Percentiles rank a stretch among this genome's conserved stretches.
Evolutionary conservation across 2,329 filamentous ascomycete species (phyloP).

Genomic region (Botrytis galanthina): DNA sequence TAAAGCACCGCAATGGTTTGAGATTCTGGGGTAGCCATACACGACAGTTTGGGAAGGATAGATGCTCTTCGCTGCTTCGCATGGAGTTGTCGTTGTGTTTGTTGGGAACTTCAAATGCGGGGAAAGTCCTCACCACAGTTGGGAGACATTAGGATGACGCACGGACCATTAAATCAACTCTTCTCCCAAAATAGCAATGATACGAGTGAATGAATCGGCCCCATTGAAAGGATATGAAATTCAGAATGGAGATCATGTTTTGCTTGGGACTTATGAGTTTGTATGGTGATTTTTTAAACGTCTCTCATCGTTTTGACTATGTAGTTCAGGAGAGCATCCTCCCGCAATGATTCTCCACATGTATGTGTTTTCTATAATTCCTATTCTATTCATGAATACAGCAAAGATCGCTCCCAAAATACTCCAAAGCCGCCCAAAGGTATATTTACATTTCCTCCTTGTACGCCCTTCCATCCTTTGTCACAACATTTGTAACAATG

Average conservation of each 20-base stretch:
- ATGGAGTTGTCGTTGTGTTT: background rate
- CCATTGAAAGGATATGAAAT: background rate
- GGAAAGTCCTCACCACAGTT: background rate
- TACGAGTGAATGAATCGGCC: background rate
- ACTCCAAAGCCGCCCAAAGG: background rate
- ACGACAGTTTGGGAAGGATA: background rate
- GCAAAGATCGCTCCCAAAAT: background rate
- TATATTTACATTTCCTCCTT: background rate
- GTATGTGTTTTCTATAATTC: background rate
- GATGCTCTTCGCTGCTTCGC: background rate
- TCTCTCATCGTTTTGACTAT: background rate
- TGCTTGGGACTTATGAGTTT: background rate
- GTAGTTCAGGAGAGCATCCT: too few species aligned
- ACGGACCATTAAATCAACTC: background rate
- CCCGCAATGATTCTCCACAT: background rate
- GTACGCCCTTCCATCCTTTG: slow-evolving; percentile 13
- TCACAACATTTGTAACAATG: slow-evolving; percentile 14
- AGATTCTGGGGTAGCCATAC: background rate
- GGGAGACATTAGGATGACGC: background rate
- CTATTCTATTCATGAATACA: background rate
- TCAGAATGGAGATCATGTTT: background rate
- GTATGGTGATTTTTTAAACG: background rate
- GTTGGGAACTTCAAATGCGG: background rate
- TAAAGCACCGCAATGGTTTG: background rate
- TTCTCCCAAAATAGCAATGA: background rate